Percentiles rank a stretch among this genome's conserved stretches.
Evolutionary conservation across 1,284 basidiomycete species (phyloP).

Genomic region (Tylopilus orsonianus): DNA sequence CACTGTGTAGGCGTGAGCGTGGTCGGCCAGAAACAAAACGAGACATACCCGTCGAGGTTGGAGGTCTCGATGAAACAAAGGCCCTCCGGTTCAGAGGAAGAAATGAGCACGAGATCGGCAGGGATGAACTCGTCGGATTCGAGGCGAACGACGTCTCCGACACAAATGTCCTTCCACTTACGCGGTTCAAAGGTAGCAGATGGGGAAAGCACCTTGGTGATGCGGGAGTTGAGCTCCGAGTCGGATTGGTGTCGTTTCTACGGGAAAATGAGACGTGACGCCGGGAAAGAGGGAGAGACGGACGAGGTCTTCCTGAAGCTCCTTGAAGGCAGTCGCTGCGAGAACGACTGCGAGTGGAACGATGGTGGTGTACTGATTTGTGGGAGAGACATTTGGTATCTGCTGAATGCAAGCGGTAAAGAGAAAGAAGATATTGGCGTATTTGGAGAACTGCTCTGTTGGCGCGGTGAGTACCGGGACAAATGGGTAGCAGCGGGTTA

Average conservation of each 20-base stretch:
- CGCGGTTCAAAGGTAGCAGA: slow-evolving; percentile 69
- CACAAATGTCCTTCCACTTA: slow-evolving; percentile 88
- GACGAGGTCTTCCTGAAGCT: slow-evolving; percentile 91
- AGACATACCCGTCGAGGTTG: slow-evolving; percentile 88
- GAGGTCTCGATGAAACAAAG: slow-evolving; percentile 97
- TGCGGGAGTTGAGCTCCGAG: slow-evolving; percentile 85
- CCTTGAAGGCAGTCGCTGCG: slow-evolving; percentile 95
- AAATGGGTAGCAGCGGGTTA: slow-evolving; percentile 35
- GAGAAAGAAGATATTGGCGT: slow-evolving; percentile 98
- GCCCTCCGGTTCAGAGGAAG: slow-evolving; percentile 94
- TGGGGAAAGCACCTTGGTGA: slow-evolving; percentile 73
- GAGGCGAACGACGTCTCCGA: slow-evolving; percentile 91
- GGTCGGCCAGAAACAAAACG: background rate
- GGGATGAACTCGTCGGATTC: slow-evolving; percentile 96
- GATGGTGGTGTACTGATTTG: slow-evolving; percentile 95
- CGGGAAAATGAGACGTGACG: slow-evolving; percentile 13
- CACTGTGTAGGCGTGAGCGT: slow-evolving; percentile 46
- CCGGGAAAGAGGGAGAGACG: slow-evolving; percentile 12
- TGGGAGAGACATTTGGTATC: slow-evolving; percentile 97
- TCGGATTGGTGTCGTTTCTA: slow-evolving; percentile 97
- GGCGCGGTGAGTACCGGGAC: slow-evolving; percentile 10
- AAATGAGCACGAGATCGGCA: slow-evolving; percentile 88
- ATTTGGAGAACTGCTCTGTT: slow-evolving; percentile 96
- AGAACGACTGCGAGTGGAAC: slow-evolving; percentile 88
- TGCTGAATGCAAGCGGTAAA: slow-evolving; percentile 99